These are phyloP conservation scores for Dendrocalamus latiflorus DNA, from an alignment of 202 grass and related monocot genomes.

Conservation along the genomic window DNA sequence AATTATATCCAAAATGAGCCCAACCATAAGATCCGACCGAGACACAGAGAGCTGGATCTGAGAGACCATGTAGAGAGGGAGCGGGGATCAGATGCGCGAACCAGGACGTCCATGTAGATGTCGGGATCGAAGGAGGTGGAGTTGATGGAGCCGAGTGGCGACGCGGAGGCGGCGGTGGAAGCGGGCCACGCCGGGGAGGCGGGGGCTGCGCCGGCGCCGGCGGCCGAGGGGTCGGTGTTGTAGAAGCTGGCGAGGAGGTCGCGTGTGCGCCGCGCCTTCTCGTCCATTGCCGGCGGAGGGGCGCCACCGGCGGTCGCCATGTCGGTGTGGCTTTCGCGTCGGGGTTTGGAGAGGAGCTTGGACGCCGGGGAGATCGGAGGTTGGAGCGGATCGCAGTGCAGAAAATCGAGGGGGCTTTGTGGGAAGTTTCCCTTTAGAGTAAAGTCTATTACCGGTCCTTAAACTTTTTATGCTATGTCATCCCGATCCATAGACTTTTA, in stretches of 20 bases:
- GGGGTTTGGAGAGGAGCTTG: slow-evolving; percentile 12
- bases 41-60: slow-evolving; percentile 38
- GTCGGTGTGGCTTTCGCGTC: background rate
- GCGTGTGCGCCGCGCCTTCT: slow-evolving; percentile 87
- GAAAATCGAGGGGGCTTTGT: slow-evolving; percentile 24
- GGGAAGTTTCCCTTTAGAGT: slow-evolving; percentile 1
- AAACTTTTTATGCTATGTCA: too few relatives aligned
- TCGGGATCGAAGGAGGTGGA: slow-evolving; percentile 78
- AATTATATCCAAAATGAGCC: background rate
- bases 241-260: slow-evolving; percentile 98
- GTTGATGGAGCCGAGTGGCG: slow-evolving; percentile 86
- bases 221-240: slow-evolving; percentile 49
- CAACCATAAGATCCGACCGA: slow-evolving; percentile 13
- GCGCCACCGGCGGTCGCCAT: slow-evolving; percentile 45
- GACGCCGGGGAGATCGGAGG: slow-evolving; percentile 17
- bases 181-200: slow-evolving; percentile 21
- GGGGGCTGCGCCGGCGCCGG: background rate
- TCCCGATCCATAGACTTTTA: too few relatives aligned
- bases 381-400: slow-evolving; percentile 12
- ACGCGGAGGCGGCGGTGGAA: slow-evolving; percentile 22
- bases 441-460: too few relatives aligned
- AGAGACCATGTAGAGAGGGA: background rate
- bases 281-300: slow-evolving; percentile 51
- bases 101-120: slow-evolving; percentile 89
- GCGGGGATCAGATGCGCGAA: slow-evolving; percentile 33